Evolutionary conservation across 2,329 filamentous ascomycete genomes (phyloP).

Genomic region (Rutstroemia sp.): DNA sequence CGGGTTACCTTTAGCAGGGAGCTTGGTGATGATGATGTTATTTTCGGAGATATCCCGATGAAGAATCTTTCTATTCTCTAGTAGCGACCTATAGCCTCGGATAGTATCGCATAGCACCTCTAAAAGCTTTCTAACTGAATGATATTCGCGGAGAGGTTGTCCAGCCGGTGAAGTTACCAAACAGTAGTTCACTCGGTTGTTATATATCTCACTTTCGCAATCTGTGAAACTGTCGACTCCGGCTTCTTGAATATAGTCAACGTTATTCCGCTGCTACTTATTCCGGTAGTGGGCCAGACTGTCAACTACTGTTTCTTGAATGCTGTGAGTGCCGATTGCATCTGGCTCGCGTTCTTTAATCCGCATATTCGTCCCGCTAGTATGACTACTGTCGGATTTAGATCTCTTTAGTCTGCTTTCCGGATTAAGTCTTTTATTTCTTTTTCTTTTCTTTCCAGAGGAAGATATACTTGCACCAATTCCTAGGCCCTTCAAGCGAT

Average conservation of each 20-base stretch:
- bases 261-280: too few species aligned
- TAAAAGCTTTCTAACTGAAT: slow-evolving; percentile 29
- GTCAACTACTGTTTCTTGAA: too few species aligned
- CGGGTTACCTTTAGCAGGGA: slow-evolving; percentile 3
- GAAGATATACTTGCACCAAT: slow-evolving; percentile 13
- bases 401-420: slow-evolving; percentile 15
- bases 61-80: slow-evolving; percentile 29
- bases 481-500: slow-evolving; percentile 11
- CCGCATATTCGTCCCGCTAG: slow-evolving; percentile 9
- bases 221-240: slow-evolving; percentile 15
- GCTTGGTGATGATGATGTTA: slow-evolving; percentile 33
- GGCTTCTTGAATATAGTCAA: slow-evolving; percentile 16
- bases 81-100: slow-evolving; percentile 30
- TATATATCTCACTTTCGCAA: slow-evolving; percentile 17
- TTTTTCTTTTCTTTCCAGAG: slow-evolving; percentile 16
- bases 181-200: slow-evolving; percentile 28
- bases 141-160: slow-evolving; percentile 25
- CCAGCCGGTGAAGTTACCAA: slow-evolving; percentile 29
- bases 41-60: slow-evolving; percentile 32
- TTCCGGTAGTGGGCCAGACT: too few species aligned
- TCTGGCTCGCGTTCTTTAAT: slow-evolving; percentile 17
- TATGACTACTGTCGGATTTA: slow-evolving; percentile 16
- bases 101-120: slow-evolving; percentile 23
- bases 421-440: slow-evolving; percentile 14
- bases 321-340: slow-evolving; percentile 14